Evolutionary conservation across 805 yeast species (phyloP).

Genomic region (Myxozyma sirexii): DNA sequence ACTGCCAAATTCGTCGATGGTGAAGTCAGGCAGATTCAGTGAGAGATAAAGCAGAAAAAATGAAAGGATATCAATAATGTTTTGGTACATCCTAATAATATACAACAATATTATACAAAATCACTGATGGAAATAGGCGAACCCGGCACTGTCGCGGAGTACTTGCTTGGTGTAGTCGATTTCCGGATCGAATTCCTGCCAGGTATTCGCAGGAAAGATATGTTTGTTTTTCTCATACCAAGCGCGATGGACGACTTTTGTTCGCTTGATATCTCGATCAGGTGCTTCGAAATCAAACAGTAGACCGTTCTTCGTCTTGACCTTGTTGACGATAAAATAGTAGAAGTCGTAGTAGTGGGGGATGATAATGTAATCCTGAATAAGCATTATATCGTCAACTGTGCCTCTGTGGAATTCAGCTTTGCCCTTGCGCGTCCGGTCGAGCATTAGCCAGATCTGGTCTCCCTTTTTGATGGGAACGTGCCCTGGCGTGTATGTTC

Average conservation of each 20-base stretch:
- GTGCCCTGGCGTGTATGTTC: constrained; percentile 31
- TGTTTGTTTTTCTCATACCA: constrained; percentile 42
- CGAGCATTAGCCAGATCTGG: constrained; percentile 38
- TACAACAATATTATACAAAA: neutral
- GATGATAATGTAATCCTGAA: constrained; percentile 39
- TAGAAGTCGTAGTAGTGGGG: constrained; percentile 41
- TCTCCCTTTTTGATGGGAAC: constrained; percentile 38
- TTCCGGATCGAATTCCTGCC: constrained; percentile 41
- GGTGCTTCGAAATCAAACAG: constrained; percentile 36
- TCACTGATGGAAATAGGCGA: constrained; percentile 28
- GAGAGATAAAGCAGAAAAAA: too few relatives aligned
- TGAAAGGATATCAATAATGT: too few relatives aligned
- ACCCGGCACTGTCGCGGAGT: constrained; percentile 36
- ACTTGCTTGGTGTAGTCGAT: constrained; percentile 37
- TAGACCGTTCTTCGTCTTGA: constrained; percentile 36
- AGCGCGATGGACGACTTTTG: constrained; percentile 37
- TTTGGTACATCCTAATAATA: neutral
- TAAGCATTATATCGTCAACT: constrained; percentile 40
- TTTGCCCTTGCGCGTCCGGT: constrained; percentile 35
- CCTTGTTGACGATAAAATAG: constrained; percentile 36
- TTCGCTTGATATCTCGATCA: constrained; percentile 21
- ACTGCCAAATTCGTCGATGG: constrained; percentile 31
- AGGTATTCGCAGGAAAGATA: constrained; percentile 39
- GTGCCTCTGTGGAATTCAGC: constrained; percentile 39
- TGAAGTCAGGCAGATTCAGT: constrained; percentile 19